Percentiles rank a stretch among this genome's conserved stretches.
Conservation (phyloP, 257 asterid species). For the Lantana camara region DNA sequence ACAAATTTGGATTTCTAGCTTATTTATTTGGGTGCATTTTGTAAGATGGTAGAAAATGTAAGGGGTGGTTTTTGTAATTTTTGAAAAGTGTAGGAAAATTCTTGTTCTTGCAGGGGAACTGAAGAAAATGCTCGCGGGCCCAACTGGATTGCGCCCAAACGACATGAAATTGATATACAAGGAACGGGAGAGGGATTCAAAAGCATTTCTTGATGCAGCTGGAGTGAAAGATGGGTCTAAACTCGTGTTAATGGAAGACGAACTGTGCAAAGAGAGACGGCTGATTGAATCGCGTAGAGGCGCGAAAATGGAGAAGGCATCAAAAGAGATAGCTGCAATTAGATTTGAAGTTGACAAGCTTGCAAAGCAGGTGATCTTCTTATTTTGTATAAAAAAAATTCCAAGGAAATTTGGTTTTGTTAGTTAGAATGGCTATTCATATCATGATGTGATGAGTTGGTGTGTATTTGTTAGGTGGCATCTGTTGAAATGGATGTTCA, state of each 20-base stretch:
- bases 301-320: slow-evolving; percentile 56
- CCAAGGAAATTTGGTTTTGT: not conserved
- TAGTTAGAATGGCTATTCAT: not conserved
- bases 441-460: not conserved
- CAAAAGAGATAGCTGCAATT: slow-evolving; percentile 51
- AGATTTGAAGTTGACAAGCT: slow-evolving; percentile 62
- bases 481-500: slow-evolving; percentile 48
- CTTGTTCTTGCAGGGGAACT: slow-evolving; percentile 46
- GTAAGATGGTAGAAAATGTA: too few species aligned
- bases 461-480: slow-evolving; percentile 45
- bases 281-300: slow-evolving; percentile 42
- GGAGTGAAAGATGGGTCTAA: slow-evolving; percentile 69
- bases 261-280: slow-evolving; percentile 45
- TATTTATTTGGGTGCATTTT: too few species aligned
- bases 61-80: too few species aligned
- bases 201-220: slow-evolving; percentile 54
- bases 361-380: slow-evolving; percentile 53
- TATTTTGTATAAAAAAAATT: too few species aligned
- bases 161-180: slow-evolving; percentile 61
- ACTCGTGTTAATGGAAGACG: slow-evolving; percentile 52
- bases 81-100: too few species aligned
- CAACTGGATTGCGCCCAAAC: slow-evolving; percentile 52
- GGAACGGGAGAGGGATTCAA: slow-evolving; percentile 66
- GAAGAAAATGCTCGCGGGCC: slow-evolving; percentile 60
- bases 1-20: too few species aligned